phyloP scores from a whole-genome alignment of 805 yeast species.

The Yamadazyma scolyti region DNA sequence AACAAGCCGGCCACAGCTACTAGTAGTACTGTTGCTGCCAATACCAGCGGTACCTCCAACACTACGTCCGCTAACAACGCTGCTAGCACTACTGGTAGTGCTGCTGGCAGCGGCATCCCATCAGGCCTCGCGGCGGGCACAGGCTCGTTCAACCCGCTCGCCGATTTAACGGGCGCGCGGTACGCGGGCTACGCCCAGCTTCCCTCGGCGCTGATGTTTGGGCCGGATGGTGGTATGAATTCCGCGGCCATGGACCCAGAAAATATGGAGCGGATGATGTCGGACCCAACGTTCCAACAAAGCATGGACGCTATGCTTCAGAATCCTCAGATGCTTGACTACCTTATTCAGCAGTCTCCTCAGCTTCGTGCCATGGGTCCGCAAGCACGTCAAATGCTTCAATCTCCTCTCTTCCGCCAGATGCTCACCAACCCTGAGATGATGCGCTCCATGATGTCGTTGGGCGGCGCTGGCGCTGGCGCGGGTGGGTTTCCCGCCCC shows the following conservation, averaged over 20 bases:
- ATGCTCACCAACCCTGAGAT: constrained; percentile 72
- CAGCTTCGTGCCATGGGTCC: constrained; percentile 86
- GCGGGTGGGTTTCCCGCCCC: constrained; percentile 32
- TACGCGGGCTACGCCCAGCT: constrained; percentile 90
- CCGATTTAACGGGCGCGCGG: constrained; percentile 91
- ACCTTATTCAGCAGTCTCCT: constrained; percentile 77
- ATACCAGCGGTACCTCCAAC: constrained; percentile 16
- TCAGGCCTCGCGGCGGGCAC: constrained; percentile 81
- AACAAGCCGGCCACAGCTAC: constrained; percentile 21
- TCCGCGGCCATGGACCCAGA: constrained; percentile 67
- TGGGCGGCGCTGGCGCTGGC: constrained; percentile 48
- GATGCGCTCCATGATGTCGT: constrained; percentile 76
- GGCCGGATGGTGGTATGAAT: constrained; percentile 92
- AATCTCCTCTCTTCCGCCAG: constrained; percentile 76
- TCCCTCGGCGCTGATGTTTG: constrained; percentile 86
- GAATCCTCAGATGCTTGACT: constrained; percentile 86
- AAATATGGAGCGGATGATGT: constrained; percentile 71
- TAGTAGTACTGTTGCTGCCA: constrained; percentile 10
- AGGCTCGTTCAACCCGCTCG: constrained; percentile 84
- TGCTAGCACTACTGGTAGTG: constrained; percentile 13
- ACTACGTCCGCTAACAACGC: constrained; percentile 14
- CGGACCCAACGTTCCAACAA: constrained; percentile 77
- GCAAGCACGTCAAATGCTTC: constrained; percentile 80
- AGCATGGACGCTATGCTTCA: constrained; percentile 76
- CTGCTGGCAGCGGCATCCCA: constrained; percentile 52